phyloP scores from a whole-genome alignment of 352 stramenopile genomes.

The Blastocystis sp. region DNA sequence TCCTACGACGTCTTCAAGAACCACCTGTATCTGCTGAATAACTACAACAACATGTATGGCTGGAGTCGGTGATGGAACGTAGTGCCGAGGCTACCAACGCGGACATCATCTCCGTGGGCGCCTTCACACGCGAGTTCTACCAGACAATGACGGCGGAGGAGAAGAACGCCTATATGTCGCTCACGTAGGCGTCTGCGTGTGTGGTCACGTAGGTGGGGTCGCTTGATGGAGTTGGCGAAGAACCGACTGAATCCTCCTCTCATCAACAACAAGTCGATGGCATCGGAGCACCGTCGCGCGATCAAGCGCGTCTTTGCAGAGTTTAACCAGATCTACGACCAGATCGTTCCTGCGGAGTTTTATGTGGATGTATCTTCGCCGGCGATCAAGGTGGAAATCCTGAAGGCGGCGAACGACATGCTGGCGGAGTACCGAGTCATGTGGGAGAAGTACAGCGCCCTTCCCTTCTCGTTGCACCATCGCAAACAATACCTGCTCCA shows the following conservation, averaged over 20 bases:
- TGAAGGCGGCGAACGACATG: background rate
- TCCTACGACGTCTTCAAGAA: constrained; percentile 6
- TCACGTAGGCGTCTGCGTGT: background rate
- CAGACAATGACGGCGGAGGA: background rate
- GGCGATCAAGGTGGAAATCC: background rate
- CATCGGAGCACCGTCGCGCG: background rate
- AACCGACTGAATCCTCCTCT: background rate
- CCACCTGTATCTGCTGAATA: constrained; percentile 14
- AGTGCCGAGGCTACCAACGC: background rate
- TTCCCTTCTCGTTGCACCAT: constrained; percentile 45
- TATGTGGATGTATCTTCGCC: background rate
- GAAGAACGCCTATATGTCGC: background rate
- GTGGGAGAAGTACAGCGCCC: background rate
- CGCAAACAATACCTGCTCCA: constrained; percentile 23
- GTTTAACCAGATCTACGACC: constrained; percentile 18
- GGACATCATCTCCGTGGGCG: background rate
- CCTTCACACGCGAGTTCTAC: background rate
- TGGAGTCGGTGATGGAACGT: background rate
- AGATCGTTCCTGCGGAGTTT: constrained; percentile 32
- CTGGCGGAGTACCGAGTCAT: constrained; percentile 7
- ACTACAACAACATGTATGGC: constrained; percentile 14
- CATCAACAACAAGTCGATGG: background rate
- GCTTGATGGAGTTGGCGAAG: background rate
- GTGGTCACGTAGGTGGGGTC: background rate
- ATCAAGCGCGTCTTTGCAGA: constrained; percentile 43